A percentile compares a stretch with the other conserved stretches of the same genome.
Evolutionary conservation across 345 rosid species (phyloP).

Genomic region (Rhizophora apiculata): DNA sequence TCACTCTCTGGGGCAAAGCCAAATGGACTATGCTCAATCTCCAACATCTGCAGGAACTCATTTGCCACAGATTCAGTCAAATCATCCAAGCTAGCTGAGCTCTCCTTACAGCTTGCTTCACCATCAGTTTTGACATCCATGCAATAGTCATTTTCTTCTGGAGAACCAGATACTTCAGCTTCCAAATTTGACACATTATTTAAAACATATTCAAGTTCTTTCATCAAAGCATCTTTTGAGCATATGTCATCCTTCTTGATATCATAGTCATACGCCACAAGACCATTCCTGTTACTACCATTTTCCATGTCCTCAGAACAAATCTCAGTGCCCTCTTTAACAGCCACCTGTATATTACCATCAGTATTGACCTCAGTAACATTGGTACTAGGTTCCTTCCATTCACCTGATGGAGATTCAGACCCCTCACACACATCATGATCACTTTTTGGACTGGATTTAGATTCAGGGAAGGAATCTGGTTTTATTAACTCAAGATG

Average conservation of each 20-base stretch:
- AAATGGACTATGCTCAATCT: constrained; percentile 69
- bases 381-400: constrained; percentile 23
- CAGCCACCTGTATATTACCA: constrained; percentile 18
- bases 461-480: constrained; percentile 16
- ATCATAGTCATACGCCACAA: constrained; percentile 24
- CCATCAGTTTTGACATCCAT: constrained; percentile 27
- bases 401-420: constrained; percentile 35
- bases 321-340: constrained; percentile 38
- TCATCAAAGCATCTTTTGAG: constrained; percentile 63
- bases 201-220: constrained; percentile 76
- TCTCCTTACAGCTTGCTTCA: constrained; percentile 32
- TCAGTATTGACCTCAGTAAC: constrained; percentile 22
- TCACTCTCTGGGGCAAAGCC: constrained; percentile 72
- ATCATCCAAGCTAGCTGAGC: constrained; percentile 49
- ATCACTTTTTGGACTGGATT: constrained; percentile 28
- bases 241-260: constrained; percentile 34
- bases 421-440: constrained; percentile 38
- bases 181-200: constrained; percentile 55
- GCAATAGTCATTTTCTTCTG: constrained; percentile 45
- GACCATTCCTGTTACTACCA: constrained; percentile 19
- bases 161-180: constrained; percentile 48
- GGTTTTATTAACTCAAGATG: constrained; percentile 35
- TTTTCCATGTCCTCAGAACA: constrained; percentile 23
- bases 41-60: constrained; percentile 84
- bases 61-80: constrained; percentile 59